Conservation (phyloP, 1,284 basidiomycete species). For the Tremellales sp. region DNA sequence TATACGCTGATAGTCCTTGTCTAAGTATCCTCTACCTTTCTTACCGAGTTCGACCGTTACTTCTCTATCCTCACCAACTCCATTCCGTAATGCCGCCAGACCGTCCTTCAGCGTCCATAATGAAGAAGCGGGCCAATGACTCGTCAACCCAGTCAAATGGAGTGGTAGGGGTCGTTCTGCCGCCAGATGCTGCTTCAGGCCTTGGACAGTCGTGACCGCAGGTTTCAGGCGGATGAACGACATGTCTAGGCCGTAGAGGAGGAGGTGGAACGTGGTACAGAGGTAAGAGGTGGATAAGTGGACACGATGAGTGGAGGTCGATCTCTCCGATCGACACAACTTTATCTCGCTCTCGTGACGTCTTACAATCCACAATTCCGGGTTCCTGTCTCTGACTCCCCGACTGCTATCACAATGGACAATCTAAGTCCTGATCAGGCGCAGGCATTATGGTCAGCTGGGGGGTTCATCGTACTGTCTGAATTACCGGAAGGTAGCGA, state of each 20-base stretch:
- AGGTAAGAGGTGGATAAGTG: not conserved
- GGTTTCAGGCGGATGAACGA: not conserved
- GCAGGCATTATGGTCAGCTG: constrained; percentile 41
- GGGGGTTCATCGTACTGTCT: constrained; percentile 43
- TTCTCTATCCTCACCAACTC: constrained; percentile 23
- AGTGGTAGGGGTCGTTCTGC: constrained; percentile 13
- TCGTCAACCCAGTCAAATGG: constrained; percentile 17
- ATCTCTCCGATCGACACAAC: not conserved
- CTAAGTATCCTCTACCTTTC: constrained; percentile 36
- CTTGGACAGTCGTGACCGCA: constrained; percentile 6
- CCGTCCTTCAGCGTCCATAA: constrained; percentile 57
- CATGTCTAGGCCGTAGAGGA: not conserved
- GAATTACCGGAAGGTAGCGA: constrained; percentile 41
- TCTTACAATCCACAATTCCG: no score
- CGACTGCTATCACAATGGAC: no score
- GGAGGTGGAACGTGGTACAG: not conserved
- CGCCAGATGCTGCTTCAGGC: constrained; percentile 25
- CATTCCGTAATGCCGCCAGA: constrained; percentile 11
- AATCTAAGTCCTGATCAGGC: constrained; percentile 40
- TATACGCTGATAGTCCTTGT: constrained; percentile 32
- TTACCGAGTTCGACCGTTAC: constrained; percentile 41
- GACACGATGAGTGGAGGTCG: not conserved
- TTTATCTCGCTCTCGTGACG: not conserved
- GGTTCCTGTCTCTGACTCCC: no score
- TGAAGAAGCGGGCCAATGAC: constrained; percentile 36